Evolutionary conservation across 352 stramenopile genomes (phyloP).

Genomic region (Phytophthora pistaciae): DNA sequence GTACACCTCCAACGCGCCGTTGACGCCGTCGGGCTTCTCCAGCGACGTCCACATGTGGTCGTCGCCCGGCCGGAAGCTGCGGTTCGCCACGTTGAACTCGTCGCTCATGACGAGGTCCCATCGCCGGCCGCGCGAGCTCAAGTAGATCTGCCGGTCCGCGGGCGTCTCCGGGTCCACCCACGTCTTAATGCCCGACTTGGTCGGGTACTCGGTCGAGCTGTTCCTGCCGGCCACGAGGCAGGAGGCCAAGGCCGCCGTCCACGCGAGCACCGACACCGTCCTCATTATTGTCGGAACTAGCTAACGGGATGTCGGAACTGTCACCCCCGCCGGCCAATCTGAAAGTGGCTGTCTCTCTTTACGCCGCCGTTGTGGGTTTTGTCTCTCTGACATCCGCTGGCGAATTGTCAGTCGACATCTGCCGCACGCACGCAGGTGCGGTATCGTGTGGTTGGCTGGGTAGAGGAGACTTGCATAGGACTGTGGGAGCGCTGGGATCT

Average conservation of each 20-base stretch:
- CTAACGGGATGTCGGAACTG: not conserved
- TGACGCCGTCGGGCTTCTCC: conserved; percentile 94
- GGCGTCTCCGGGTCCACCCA: conserved; percentile 77
- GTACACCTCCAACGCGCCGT: conserved; percentile 93
- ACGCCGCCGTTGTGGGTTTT: not conserved
- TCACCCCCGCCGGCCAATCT: not conserved
- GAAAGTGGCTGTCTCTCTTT: conserved; percentile 20
- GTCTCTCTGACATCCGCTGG: not conserved
- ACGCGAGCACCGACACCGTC: not conserved
- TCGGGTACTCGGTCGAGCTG: conserved; percentile 37
- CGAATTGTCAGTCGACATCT: conserved; percentile 25
- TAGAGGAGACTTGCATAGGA: no score
- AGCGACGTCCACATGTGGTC: conserved; percentile 96
- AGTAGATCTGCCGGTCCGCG: conserved; percentile 39
- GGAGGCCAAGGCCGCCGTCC: not conserved
- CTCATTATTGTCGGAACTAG: conserved; percentile 6
- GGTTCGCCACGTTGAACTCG: conserved; percentile 93
- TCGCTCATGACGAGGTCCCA: conserved; percentile 93
- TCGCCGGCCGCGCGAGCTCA: conserved; percentile 48
- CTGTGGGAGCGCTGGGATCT: no score
- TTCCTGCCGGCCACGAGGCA: conserved; percentile 19
- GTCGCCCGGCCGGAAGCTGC: conserved; percentile 91
- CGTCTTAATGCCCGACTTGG: conserved; percentile 39
- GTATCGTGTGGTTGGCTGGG: no score
- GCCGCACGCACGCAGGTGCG: conserved; percentile 22